These are phyloP conservation scores for Litsea cubeba DNA, from an alignment of 164 flowering plant species.

Conservation along the genomic window DNA sequence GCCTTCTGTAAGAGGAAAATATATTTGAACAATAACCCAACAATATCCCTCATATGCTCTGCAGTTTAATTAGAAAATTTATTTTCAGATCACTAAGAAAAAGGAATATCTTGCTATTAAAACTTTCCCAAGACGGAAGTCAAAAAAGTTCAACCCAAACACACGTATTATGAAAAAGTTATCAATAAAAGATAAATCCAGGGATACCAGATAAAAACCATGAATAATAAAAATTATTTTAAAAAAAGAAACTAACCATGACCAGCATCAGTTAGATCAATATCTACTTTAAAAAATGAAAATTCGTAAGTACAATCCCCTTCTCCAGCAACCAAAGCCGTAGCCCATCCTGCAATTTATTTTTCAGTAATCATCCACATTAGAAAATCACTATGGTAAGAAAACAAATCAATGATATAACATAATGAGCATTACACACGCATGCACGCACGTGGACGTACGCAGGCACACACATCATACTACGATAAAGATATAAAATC, in stretches of 20 bases:
- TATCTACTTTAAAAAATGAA: conserved; percentile 70
- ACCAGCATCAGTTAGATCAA: conserved; percentile 91
- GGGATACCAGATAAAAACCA: too few species aligned
- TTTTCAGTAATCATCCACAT: neutral
- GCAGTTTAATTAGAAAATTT: conserved; percentile 12
- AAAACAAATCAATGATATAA: too few species aligned
- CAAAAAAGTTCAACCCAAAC: neutral
- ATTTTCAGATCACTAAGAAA: neutral
- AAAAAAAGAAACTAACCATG: conserved; percentile 55
- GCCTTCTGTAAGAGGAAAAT: conserved; percentile 60
- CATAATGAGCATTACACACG: too few species aligned
- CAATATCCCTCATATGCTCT: conserved; percentile 79
- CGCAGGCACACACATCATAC: too few species aligned
- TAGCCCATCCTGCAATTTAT: conserved; percentile 81
- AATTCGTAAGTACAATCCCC: conserved; percentile 55
- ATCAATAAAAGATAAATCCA: neutral
- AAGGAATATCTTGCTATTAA: neutral
- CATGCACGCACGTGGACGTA: too few species aligned
- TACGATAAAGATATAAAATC: neutral
- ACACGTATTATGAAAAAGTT: neutral
- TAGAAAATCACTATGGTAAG: neutral
- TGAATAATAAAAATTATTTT: neutral
- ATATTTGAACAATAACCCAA: conserved; percentile 78
- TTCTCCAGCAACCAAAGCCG: conserved; percentile 85
- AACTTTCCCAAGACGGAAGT: neutral